Conservation (phyloP, 108 stramenopile genomes). For the Craspedostauros australis region DNA sequence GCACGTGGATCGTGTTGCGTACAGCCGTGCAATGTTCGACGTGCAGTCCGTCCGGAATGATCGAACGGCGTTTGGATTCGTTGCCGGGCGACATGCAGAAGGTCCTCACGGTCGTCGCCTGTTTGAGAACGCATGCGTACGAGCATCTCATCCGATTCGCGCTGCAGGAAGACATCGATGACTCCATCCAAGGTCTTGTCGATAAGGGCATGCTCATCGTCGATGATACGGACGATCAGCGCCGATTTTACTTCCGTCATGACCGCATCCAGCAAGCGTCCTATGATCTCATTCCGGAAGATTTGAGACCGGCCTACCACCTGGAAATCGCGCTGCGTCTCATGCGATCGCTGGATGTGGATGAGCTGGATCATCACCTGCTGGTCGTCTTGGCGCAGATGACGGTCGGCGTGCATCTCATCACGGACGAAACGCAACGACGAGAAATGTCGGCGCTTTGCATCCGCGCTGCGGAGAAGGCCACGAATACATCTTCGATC, state of each 20-base stretch:
- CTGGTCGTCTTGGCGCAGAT: slow-evolving; percentile 43
- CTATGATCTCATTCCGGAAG: slow-evolving; percentile 31
- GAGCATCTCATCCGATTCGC: slow-evolving; percentile 4
- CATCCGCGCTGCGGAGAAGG: slow-evolving; percentile 37
- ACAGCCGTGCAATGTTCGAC: neutral
- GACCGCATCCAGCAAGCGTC: slow-evolving; percentile 35
- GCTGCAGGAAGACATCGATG: slow-evolving; percentile 1
- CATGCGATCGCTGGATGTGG: slow-evolving; percentile 20
- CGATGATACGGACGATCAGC: slow-evolving; percentile 4
- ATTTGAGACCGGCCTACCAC: slow-evolving; percentile 29
- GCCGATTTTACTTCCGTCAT: slow-evolving; percentile 17
- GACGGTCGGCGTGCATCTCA: slow-evolving; percentile 23
- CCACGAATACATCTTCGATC: slow-evolving; percentile 35
- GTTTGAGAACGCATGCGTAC: slow-evolving; percentile 21
- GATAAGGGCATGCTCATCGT: slow-evolving; percentile 7
- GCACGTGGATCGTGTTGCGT: neutral
- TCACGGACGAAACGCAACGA: slow-evolving; percentile 14
- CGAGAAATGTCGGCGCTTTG: slow-evolving; percentile 28
- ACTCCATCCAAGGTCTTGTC: slow-evolving; percentile 8
- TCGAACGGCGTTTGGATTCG: no score
- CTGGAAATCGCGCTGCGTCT: slow-evolving; percentile 45
- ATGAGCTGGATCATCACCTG: slow-evolving; percentile 26
- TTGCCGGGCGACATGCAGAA: slow-evolving; percentile 16
- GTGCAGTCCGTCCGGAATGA: slow-evolving; percentile 1
- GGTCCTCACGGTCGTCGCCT: slow-evolving; percentile 26